Evolutionary conservation across 2,329 filamentous ascomycete species (phyloP).

Genomic region (Plectosphaerella plurivora): DNA sequence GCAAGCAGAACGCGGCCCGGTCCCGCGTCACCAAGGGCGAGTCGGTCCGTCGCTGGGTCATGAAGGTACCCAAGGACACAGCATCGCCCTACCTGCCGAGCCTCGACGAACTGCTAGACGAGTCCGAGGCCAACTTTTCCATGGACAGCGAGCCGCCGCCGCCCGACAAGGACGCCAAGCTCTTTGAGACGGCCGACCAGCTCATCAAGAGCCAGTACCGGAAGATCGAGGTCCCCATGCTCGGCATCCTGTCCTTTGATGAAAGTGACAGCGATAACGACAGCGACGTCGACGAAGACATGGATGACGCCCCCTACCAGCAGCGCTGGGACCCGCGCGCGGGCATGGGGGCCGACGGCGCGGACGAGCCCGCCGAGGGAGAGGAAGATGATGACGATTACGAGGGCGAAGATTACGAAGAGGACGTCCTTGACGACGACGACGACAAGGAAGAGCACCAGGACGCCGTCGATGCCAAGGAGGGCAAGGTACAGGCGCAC

Average conservation of each 20-base stretch:
- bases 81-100: conserved; percentile 23
- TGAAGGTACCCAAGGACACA: conserved; percentile 29
- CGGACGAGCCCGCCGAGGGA: conserved; percentile 18
- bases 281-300: conserved; percentile 17
- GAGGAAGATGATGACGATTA: conserved; percentile 15
- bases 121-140: conserved; percentile 33
- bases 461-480: background rate
- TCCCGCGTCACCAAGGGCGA: conserved; percentile 34
- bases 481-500: background rate
- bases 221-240: conserved; percentile 38
- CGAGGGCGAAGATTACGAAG: conserved; percentile 11
- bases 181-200: conserved; percentile 40
- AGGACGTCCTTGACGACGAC: conserved; percentile 7
- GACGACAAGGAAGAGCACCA: background rate
- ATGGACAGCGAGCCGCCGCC: conserved; percentile 31
- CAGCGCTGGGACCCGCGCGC: background rate
- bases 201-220: conserved; percentile 43
- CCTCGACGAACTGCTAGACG: conserved; percentile 23
- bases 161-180: conserved; percentile 35
- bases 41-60: conserved; percentile 37
- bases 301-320: conserved; percentile 12
- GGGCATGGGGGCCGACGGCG: conserved; percentile 19
- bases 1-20: conserved; percentile 20
- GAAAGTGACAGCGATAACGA: conserved; percentile 36
- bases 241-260: conserved; percentile 39